Percentiles rank a stretch among this genome's conserved stretches.
phyloP scores from a whole-genome alignment of 148 eudicot genomes.

The Amaranthus hypochondriacus region DNA sequence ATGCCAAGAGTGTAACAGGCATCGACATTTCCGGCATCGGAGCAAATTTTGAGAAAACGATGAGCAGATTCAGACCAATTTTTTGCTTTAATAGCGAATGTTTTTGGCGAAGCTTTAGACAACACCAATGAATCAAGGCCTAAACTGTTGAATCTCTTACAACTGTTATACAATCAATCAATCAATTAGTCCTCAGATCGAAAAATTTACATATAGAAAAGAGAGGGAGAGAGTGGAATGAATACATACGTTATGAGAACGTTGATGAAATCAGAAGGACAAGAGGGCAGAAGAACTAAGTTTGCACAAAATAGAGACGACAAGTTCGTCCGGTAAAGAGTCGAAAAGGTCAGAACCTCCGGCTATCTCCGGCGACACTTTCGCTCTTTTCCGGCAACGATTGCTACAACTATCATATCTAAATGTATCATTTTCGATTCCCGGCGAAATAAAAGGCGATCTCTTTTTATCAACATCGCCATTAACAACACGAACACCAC shows the following conservation, averaged over 20 bases:
- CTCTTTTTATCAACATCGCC: not conserved
- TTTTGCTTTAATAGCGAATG: slow-evolving; percentile 48
- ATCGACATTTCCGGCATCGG: slow-evolving; percentile 72
- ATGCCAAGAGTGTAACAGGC: slow-evolving; percentile 89
- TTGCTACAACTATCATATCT: not conserved
- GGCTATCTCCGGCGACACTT: slow-evolving; percentile 7
- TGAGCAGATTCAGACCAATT: slow-evolving; percentile 73
- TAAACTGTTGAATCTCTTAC: slow-evolving; percentile 69
- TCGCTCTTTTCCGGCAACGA: slow-evolving; percentile 21
- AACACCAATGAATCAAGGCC: slow-evolving; percentile 54
- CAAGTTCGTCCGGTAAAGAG: slow-evolving; percentile 48
- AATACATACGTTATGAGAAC: slow-evolving; percentile 39
- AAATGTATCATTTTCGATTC: not conserved
- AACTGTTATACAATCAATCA: slow-evolving; percentile 38
- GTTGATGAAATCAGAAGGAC: slow-evolving; percentile 48
- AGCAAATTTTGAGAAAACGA: slow-evolving; percentile 56
- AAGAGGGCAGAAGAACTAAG: slow-evolving; percentile 41
- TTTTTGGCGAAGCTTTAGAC: slow-evolving; percentile 52
- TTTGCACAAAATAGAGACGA: slow-evolving; percentile 39
- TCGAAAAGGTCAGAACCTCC: slow-evolving; percentile 36
- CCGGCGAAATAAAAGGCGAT: not conserved
- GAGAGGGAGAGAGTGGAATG: not conserved
- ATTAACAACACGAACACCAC: not conserved
- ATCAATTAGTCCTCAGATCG: slow-evolving; percentile 1
- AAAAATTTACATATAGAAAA: not conserved